A percentile compares a stretch with the other conserved stretches of the same genome.
phyloP scores from a whole-genome alignment of 2,329 filamentous ascomycete species.

The Trichoderma pleuroti region DNA sequence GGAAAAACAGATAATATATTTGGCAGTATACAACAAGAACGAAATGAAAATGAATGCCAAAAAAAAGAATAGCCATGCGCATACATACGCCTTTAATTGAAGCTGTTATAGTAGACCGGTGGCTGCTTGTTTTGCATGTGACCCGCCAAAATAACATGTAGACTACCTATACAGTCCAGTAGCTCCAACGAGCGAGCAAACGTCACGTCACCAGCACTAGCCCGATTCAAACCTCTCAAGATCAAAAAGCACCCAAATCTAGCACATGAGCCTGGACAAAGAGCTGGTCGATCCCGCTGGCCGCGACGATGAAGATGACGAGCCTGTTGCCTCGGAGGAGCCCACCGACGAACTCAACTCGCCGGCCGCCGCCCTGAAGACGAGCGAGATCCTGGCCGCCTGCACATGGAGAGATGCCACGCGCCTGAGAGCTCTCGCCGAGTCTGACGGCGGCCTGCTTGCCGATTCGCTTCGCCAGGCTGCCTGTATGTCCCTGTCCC shows the following conservation, averaged over 20 bases:
- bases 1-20: neutral
- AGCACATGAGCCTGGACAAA: conserved; percentile 21
- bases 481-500: conserved; percentile 68
- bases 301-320: conserved; percentile 9
- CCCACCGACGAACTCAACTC: conserved; percentile 20
- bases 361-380: conserved; percentile 31
- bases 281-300: conserved; percentile 15
- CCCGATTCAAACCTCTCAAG: neutral
- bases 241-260: neutral
- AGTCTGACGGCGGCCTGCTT: conserved; percentile 63
- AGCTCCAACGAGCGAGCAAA: neutral
- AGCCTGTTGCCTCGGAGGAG: conserved; percentile 16
- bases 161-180: neutral
- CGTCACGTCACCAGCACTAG: conserved; percentile 1
- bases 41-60: neutral
- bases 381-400: conserved; percentile 47
- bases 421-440: conserved; percentile 55
- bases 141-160: neutral
- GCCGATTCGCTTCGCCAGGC: conserved; percentile 63
- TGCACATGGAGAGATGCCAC: conserved; percentile 57
- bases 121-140: neutral
- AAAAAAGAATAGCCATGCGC: too few species aligned
- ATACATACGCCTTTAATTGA: neutral
- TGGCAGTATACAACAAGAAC: neutral
- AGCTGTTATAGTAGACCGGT: neutral